Base-by-base conservation (phyloP, 352 stramenopile genomes). In the Globisporangium heterothallicum region DNA sequence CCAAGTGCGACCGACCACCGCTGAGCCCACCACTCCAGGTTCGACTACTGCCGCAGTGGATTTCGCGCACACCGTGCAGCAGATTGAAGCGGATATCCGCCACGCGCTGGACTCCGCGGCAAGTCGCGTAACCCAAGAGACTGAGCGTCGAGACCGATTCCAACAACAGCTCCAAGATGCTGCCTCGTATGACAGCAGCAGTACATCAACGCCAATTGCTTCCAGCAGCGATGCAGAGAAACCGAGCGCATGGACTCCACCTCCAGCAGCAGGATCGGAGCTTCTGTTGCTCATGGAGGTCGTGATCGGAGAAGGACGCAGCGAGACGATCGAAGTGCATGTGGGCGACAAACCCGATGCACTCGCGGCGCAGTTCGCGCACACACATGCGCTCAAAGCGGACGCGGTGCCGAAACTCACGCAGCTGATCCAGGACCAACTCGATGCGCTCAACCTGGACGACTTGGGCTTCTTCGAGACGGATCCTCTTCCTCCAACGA, bases 231-330 rank as follows among this genome's bases (percentile, higher is more conserved):
- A 2, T n/a, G n/a, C n/a, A n/a, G n/a, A n/a, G n/a, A n/a, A n/a
- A n/a, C n/a, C n/a, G n/a, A n/a, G n/a, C n/a, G n/a, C n/a, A n/a
- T n/a, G n/a, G n/a, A n/a, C n/a, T n/a, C n/a, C n/a, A n/a, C n/a
- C n/a, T n/a, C n/a, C n/a, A 13, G 6, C 26, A 52, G n/a, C n/a
- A 19, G 35, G 40, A 57, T 26, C 57, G 2, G 73, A 90, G 44
- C 62, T 92, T 14, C 56, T 90, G 38, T 42, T 92, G 10, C 32
- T 90, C 36, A 88, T 92, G 71, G 82, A 92, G 26, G 68, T 92
- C 3, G 64, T 90, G 30, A 89, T 91, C 42, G 70, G 73, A 12
- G 67, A 88, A 47, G 82, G 74, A 3, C 63, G 70, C 18, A 82
- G 73, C 41, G 77, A 87, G 49, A 88, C 69, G 6, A 88, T 92